phyloP scores from a whole-genome alignment of 2,329 filamentous ascomycete genomes.

The Xylaria hypoxylon region DNA sequence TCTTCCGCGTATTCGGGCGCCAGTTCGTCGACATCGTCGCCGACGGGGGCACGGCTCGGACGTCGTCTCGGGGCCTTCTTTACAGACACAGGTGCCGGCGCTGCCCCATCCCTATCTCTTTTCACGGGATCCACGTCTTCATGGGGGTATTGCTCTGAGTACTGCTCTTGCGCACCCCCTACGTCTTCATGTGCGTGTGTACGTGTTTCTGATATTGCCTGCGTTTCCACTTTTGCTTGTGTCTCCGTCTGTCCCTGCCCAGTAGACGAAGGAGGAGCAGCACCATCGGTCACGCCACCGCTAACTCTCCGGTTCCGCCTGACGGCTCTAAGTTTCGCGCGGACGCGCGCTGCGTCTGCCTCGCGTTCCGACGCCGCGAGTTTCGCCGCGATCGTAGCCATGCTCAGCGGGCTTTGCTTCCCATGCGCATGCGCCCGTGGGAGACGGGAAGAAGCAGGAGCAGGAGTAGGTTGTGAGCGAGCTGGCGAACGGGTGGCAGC shows the following conservation, averaged over 20 bases:
- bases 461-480: constrained; percentile 16
- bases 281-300: background rate
- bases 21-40: constrained; percentile 28
- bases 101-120: constrained; percentile 27
- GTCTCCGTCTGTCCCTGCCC: background rate
- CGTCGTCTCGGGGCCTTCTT: constrained; percentile 25
- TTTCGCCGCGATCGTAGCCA: constrained; percentile 72
- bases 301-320: constrained; percentile 50
- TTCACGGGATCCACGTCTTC: constrained; percentile 48
- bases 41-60: background rate
- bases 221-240: background rate
- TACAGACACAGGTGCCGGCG: background rate
- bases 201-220: background rate
- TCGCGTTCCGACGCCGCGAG: constrained; percentile 72
- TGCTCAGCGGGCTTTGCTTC: constrained; percentile 67
- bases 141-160: constrained; percentile 18
- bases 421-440: constrained; percentile 52
- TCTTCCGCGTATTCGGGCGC: background rate
- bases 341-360: constrained; percentile 71
- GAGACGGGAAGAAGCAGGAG: constrained; percentile 45
- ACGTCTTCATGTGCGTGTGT: background rate
- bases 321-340: constrained; percentile 71
- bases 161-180: too few relatives aligned
- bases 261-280: background rate
- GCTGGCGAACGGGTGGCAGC: constrained; percentile 19